phyloP scores from a whole-genome alignment of 148 eudicot species.

The Amaranthus cruentus region DNA sequence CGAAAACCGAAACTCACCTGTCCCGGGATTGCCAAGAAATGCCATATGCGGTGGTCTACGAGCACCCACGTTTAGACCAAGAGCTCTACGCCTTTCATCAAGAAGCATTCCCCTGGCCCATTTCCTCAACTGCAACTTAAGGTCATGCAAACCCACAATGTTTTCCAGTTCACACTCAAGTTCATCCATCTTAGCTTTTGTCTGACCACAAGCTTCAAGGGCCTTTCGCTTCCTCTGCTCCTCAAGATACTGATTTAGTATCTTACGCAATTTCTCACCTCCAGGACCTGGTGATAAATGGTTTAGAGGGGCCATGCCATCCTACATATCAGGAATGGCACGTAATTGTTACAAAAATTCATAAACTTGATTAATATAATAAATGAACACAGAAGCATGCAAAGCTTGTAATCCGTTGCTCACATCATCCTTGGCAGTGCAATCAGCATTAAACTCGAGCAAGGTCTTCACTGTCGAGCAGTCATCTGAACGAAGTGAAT shows the following conservation, averaged over 20 bases:
- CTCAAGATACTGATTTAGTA: conserved; percentile 57
- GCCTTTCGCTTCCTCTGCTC: conserved; percentile 82
- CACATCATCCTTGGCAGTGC: conserved; percentile 88
- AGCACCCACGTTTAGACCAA: conserved; percentile 84
- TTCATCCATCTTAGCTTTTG: conserved; percentile 93
- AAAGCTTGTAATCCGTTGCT: conserved; percentile 11
- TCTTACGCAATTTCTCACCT: conserved; percentile 60
- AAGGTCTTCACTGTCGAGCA: conserved; percentile 72
- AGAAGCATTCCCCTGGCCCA: conserved; percentile 99
- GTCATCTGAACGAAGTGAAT: conserved; percentile 68
- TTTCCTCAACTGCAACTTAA: conserved; percentile 78
- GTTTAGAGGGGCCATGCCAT: conserved; percentile 75
- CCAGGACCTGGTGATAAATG: conserved; percentile 86
- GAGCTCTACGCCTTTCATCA: conserved; percentile 96
- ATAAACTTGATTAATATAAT: neutral
- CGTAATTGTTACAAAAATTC: conserved; percentile 6
- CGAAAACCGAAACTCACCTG: conserved; percentile 45
- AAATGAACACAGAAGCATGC: neutral
- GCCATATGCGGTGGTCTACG: conserved; percentile 99
- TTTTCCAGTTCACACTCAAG: conserved; percentile 68
- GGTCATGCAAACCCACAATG: conserved; percentile 77
- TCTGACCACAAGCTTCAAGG: conserved; percentile 84
- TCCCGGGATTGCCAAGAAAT: conserved; percentile 97
- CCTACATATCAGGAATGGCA: conserved; percentile 38
- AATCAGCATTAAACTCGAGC: conserved; percentile 83